Evolutionary conservation across 148 eudicot species (phyloP).

Genomic region (Hydrangea macrophylla): DNA sequence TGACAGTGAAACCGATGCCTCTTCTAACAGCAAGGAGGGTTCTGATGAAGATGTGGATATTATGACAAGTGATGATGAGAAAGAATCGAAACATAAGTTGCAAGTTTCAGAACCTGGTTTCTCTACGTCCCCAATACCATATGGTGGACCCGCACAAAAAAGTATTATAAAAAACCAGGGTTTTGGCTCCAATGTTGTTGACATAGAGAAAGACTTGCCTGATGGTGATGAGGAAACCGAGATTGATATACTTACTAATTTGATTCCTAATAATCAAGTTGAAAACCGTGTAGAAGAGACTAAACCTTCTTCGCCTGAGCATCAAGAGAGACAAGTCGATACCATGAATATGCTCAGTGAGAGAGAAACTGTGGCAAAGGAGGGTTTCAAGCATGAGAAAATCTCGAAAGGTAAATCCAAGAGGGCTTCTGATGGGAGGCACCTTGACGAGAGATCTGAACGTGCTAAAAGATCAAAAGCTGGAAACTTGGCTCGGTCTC

Average conservation of each 20-base stretch:
- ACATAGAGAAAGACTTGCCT: slow-evolving; percentile 53
- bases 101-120: slow-evolving; percentile 38
- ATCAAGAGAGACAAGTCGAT: slow-evolving; percentile 24
- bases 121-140: slow-evolving; percentile 31
- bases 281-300: slow-evolving; percentile 31
- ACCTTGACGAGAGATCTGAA: slow-evolving; percentile 40
- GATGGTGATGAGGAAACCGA: slow-evolving; percentile 43
- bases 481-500: slow-evolving; percentile 38
- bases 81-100: slow-evolving; percentile 45
- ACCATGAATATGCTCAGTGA: slow-evolving; percentile 24
- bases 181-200: slow-evolving; percentile 56
- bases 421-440: slow-evolving; percentile 42
- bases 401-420: slow-evolving; percentile 53
- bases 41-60: slow-evolving; percentile 95
- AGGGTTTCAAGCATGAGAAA: slow-evolving; percentile 35
- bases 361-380: slow-evolving; percentile 32
- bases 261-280: slow-evolving; percentile 23
- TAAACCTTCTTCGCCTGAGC: slow-evolving; percentile 26
- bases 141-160: slow-evolving; percentile 31
- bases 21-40: slow-evolving; percentile 86
- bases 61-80: slow-evolving; percentile 72
- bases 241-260: slow-evolving; percentile 24
- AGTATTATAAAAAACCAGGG: slow-evolving; percentile 42
- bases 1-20: slow-evolving; percentile 89
- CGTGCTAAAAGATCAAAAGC: slow-evolving; percentile 44